phyloP scores from a whole-genome alignment of 108 stramenopile species.

The Aurantiochytrium sp. region DNA sequence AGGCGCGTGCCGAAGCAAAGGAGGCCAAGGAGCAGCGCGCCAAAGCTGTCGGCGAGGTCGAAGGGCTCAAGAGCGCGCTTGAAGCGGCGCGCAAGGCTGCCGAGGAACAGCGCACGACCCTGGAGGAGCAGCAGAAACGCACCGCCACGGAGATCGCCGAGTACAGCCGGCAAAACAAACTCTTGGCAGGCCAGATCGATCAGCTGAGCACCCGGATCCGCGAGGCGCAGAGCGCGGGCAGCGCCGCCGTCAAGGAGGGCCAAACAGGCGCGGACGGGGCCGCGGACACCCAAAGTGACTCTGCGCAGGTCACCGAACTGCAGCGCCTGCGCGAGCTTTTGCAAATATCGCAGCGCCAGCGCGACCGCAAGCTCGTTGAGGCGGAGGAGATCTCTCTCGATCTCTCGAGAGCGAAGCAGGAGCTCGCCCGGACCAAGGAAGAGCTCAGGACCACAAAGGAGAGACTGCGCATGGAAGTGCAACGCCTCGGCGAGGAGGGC shows the following conservation, averaged over 20 bases:
- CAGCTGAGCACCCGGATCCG: neutral
- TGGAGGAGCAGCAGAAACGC: neutral
- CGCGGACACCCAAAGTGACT: no score
- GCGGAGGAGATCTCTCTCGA: neutral
- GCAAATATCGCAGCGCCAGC: neutral
- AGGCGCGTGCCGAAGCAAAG: neutral
- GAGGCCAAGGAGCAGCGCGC: neutral
- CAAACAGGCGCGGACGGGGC: no score
- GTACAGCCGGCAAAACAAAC: neutral
- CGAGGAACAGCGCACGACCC: neutral
- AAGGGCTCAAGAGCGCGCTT: neutral
- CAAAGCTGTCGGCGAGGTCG: slow-evolving; percentile 7
- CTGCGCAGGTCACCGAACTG: neutral
- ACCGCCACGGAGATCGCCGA: neutral
- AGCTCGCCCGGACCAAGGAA: neutral
- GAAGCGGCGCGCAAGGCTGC: no score
- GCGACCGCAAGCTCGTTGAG: neutral
- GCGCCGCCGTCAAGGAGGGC: neutral
- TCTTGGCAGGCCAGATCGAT: neutral
- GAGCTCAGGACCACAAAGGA: neutral
- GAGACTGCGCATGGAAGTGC: neutral
- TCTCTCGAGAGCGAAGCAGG: neutral
- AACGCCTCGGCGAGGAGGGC: neutral
- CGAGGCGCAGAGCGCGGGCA: neutral
- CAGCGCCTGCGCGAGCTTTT: neutral